phyloP scores from a whole-genome alignment of 2,329 filamentous ascomycete genomes.

The Fusarium aywerte region DNA sequence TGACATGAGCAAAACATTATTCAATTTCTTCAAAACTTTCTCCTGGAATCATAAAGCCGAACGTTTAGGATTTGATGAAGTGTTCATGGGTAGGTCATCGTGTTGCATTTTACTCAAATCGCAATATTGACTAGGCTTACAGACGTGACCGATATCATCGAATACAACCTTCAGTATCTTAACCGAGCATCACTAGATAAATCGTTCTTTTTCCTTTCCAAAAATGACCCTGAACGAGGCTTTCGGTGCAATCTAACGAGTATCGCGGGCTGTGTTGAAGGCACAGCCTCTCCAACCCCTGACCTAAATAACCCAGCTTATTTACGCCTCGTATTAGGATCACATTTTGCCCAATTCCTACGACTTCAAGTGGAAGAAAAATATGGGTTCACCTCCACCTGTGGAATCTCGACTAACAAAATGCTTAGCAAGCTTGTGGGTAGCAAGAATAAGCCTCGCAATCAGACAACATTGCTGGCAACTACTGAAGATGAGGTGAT shows the following conservation, averaged over 20 bases:
- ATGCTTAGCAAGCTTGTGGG: conserved; percentile 86
- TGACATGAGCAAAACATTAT: conserved; percentile 84
- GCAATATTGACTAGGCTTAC: conserved; percentile 49
- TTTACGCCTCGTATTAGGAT: conserved; percentile 77
- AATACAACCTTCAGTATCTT: conserved; percentile 80
- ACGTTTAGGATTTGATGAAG: conserved; percentile 89
- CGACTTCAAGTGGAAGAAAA: conserved; percentile 77
- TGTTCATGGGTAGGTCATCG: conserved; percentile 60
- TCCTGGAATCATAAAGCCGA: conserved; percentile 85
- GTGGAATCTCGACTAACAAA: conserved; percentile 89
- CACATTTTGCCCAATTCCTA: conserved; percentile 81
- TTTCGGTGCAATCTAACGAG: conserved; percentile 80
- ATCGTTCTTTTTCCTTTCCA: conserved; percentile 84
- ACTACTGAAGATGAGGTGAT: conserved; percentile 67
- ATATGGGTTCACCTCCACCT: conserved; percentile 87
- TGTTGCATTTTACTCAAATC: background rate
- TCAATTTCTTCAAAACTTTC: conserved; percentile 75
- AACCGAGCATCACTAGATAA: conserved; percentile 71
- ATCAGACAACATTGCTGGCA: conserved; percentile 84
- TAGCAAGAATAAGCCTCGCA: conserved; percentile 84
- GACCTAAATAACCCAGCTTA: conserved; percentile 55
- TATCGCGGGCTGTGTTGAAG: conserved; percentile 70
- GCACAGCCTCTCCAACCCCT: conserved; percentile 33
- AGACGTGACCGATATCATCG: conserved; percentile 87
- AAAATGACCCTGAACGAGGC: conserved; percentile 78